These are phyloP conservation scores for Grigorovia humatica DNA, from an alignment of 805 yeast species.

Conservation along the genomic window DNA sequence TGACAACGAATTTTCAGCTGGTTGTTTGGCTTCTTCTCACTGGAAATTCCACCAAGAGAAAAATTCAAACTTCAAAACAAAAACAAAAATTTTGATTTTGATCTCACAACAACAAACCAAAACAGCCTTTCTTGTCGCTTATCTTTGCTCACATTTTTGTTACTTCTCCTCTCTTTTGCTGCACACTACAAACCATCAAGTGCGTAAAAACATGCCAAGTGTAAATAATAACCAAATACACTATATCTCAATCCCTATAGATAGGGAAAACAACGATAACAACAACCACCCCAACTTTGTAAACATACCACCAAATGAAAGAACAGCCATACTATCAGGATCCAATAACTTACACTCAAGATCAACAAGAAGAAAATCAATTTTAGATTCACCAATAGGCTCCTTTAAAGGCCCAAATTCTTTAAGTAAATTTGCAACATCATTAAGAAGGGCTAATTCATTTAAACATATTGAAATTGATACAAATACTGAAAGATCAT, in stretches of 20 bases:
- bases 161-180: not conserved
- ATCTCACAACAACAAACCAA: not conserved
- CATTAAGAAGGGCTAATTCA: constrained; percentile 70
- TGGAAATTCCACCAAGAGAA: too few species aligned
- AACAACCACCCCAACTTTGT: not conserved
- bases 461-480: constrained; percentile 44
- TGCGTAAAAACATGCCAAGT: not conserved
- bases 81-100: not conserved
- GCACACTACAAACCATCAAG: not conserved
- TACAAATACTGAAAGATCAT: constrained; percentile 41
- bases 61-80: not conserved
- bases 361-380: constrained; percentile 28
- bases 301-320: constrained; percentile 1
- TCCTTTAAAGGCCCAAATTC: constrained; percentile 61
- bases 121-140: too few species aligned
- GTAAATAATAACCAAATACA: constrained; percentile 14
- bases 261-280: constrained; percentile 5
- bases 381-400: constrained; percentile 40
- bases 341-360: not conserved
- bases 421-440: constrained; percentile 67
- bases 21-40: not conserved
- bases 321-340: not conserved
- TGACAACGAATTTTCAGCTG: not conserved
- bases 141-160: too few species aligned
- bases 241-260: constrained; percentile 26